These are phyloP conservation scores for Phoma sp. DNA, from an alignment of 2,329 filamentous ascomycete genomes.

Conservation along the genomic window DNA sequence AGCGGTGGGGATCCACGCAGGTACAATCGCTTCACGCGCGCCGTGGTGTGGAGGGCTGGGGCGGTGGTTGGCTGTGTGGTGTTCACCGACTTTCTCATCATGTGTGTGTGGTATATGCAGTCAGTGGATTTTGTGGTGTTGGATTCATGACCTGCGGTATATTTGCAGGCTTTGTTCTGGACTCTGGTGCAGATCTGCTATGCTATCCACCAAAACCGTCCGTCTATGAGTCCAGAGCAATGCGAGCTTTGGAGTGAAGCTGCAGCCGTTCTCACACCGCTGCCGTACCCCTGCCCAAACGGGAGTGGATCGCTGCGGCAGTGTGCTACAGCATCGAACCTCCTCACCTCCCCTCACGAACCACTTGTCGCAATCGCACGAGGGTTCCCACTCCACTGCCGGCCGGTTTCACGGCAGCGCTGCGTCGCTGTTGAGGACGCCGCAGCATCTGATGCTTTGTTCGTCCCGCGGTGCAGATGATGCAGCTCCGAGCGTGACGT, in stretches of 20 bases:
- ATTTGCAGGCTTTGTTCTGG: neutral
- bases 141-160: neutral
- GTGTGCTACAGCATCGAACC: slow-evolving; percentile 10
- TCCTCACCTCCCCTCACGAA: slow-evolving; percentile 9
- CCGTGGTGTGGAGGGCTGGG: neutral
- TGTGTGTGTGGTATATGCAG: neutral
- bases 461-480: slow-evolving; percentile 15
- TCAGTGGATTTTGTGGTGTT: neutral
- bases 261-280: slow-evolving; percentile 11
- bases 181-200: neutral
- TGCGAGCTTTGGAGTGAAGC: neutral
- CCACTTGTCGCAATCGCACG: slow-evolving; percentile 8
- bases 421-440: slow-evolving; percentile 9
- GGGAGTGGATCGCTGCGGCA: slow-evolving; percentile 4
- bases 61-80: neutral
- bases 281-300: neutral
- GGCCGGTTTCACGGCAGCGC: slow-evolving; percentile 12
- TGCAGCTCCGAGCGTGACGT: slow-evolving; percentile 10
- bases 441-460: slow-evolving; percentile 14
- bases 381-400: slow-evolving; percentile 1
- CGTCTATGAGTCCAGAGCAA: neutral
- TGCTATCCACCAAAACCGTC: neutral
- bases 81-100: slow-evolving; percentile 2
- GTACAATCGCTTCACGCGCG: slow-evolving; percentile 11
- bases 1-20: neutral